Conservation (phyloP, 257 asterid genomes). For the Gardenia jasminoides region DNA sequence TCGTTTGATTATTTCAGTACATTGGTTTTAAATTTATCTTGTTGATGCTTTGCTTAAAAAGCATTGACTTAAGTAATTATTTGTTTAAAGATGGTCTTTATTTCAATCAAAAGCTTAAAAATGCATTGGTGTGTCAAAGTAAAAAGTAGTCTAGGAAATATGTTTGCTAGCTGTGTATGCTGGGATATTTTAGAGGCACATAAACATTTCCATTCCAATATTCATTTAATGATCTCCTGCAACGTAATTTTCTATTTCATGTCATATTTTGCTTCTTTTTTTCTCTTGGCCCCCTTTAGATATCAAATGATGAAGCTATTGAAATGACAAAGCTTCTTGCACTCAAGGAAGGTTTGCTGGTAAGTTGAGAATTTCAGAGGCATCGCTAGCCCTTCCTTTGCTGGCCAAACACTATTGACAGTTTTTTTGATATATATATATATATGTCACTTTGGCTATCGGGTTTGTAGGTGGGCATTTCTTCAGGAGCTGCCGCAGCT, state of each 20-base stretch:
- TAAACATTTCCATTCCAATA: background rate
- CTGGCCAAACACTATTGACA: background rate
- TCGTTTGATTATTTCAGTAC: background rate
- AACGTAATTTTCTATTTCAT: background rate
- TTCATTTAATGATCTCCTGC: background rate
- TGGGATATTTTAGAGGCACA: background rate
- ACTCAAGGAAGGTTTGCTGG: conserved; percentile 52
- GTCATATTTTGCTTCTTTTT: background rate
- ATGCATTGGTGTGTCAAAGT: background rate
- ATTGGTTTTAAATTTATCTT: background rate
- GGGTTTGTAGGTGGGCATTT: conserved; percentile 47
- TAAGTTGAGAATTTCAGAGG: conserved; percentile 17
- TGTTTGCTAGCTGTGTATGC: background rate
- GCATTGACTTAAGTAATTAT: background rate
- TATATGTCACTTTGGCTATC: background rate
- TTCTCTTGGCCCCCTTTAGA: conserved; percentile 17
- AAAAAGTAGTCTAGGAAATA: background rate
- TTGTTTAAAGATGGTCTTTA: background rate
- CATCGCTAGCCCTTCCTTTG: background rate
- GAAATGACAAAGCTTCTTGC: conserved; percentile 53
- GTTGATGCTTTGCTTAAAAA: background rate
- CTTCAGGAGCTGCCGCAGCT: conserved; percentile 62
- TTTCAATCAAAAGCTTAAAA: background rate
- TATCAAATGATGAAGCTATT: conserved; percentile 53
- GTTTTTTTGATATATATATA: background rate